These are phyloP conservation scores for Fusarium udum DNA, from an alignment of 2,329 filamentous ascomycete genomes.

Conservation along the genomic window DNA sequence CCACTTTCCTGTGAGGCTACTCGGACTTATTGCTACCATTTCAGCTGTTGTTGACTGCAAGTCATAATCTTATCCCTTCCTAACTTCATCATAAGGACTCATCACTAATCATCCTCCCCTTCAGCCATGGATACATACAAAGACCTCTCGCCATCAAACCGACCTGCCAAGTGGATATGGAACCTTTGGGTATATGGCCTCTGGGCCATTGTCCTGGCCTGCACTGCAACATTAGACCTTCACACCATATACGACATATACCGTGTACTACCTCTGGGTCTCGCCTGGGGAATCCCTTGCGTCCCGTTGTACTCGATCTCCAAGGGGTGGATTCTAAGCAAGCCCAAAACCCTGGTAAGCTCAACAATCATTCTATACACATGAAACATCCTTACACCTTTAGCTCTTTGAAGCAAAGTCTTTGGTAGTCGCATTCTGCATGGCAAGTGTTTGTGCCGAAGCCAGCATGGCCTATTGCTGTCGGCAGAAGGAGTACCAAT, in stretches of 20 bases:
- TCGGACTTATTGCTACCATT: conserved; percentile 15
- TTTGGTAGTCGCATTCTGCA: conserved; percentile 13
- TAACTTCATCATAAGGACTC: fast-evolving
- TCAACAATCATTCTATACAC: neutral
- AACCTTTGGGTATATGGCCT: conserved; percentile 1
- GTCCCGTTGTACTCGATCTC: neutral
- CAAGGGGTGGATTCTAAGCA: conserved; percentile 1
- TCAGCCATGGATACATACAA: conserved; percentile 24
- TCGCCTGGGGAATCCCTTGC: conserved; percentile 20
- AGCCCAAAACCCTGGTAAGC: conserved; percentile 18
- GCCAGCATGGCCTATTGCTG: conserved; percentile 17
- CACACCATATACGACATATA: conserved; percentile 20
- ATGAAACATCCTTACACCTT: fast-evolving
- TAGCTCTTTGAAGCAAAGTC: conserved; percentile 21
- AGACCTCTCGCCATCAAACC: neutral
- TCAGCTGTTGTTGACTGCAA: conserved; percentile 16
- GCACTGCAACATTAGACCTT: neutral
- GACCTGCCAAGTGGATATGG: conserved; percentile 16
- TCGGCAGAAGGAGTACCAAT: neutral
- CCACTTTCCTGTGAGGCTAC: conserved; percentile 5
- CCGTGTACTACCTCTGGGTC: conserved; percentile 15
- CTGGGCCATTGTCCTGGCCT: neutral
- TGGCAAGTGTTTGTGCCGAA: conserved; percentile 14
- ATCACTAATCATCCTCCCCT: neutral
- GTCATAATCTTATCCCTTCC: neutral